Percentiles rank a stretch among this genome's conserved stretches.
Evolutionary conservation across 208 protist genomes (phyloP).

Genomic region (Crithidia sp.): DNA sequence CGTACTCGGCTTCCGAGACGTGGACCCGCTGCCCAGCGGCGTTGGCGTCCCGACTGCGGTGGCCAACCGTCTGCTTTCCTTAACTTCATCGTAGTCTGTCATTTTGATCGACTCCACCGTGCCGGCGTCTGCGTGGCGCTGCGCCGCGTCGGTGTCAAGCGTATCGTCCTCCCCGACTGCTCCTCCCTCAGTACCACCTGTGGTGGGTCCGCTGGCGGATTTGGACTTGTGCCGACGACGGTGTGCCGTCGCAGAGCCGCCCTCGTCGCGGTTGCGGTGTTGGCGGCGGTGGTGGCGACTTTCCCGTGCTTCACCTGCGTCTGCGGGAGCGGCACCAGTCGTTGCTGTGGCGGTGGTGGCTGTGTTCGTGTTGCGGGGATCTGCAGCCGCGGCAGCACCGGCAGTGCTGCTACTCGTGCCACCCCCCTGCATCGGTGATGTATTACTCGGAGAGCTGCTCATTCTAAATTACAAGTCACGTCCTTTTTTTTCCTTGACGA

Average conservation of each 20-base stretch:
- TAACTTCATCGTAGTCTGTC: slow-evolving; percentile 26
- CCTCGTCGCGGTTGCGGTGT: background rate
- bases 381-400: too few species aligned
- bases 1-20: slow-evolving; percentile 3
- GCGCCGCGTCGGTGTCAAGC: background rate
- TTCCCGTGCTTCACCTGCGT: background rate
- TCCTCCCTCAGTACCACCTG: background rate
- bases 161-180: background rate
- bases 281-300: slow-evolving; percentile 2
- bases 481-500: too few species aligned
- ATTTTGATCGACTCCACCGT: slow-evolving; percentile 2
- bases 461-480: too few species aligned
- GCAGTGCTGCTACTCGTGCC: too few species aligned
- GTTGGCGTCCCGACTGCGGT: slow-evolving; percentile 17
- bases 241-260: slow-evolving; percentile 4
- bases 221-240: slow-evolving; percentile 11
- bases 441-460: too few species aligned
- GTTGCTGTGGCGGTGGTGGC: background rate
- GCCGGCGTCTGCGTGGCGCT: background rate
- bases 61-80: slow-evolving; percentile 14
- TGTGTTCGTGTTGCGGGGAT: too few species aligned
- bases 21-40: background rate
- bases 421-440: too few species aligned
- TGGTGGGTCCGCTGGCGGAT: background rate
- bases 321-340: too few species aligned